Evolutionary conservation across 179 eudicot genomes (phyloP), one percentile per base, ranked within the genome.

Genomic region (Silene noctiflora): DNA sequence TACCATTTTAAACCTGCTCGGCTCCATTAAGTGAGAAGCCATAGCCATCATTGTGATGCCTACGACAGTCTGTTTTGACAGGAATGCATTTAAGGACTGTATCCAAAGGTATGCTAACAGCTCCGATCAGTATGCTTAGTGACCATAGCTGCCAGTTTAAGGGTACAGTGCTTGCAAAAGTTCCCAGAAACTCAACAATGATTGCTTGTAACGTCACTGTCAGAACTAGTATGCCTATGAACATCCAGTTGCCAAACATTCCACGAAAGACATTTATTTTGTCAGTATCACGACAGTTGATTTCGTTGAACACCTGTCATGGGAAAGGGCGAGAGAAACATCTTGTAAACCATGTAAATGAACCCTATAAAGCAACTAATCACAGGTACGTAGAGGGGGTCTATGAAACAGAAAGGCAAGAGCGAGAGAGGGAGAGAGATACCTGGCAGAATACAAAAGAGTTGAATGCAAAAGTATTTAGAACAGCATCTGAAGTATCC

Each of bases 361-460:
- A 51, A 14, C 58, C 17, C 16, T 51, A 51, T 4, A 51, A 16
- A 17, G 59, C 19, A 55, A 53, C 59, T 8, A n/a, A 55, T 3
- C 59, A 55, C 59, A 55, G n/a, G 59, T 14, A 55, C n/a, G 20
- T 4, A 12, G 0, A 22, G 33, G 17, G 29, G 67, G 17, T 25
- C 6, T 1, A 12, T 6, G 13, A 46, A 58, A 5, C n/a, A 2
- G 6, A 58, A 16, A 29, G 75, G 0, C 69, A 51, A 39, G 3
- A 69, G 60, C 67, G 44, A n/a, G 13, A 73, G 63, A 75, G 44
- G 16, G 19, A 73, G 64, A 74, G 31, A 62, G 17, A 69, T 78
- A 94, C 98, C 98, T 94, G 98, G 78, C 98, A 94, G 76, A 94
- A 92, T 13, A 94, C 98, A 24, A 94, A 94, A 74, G 97, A 77